Percentiles rank a stretch among this genome's conserved stretches.
These are phyloP conservation scores for Leccinum variicolor DNA, from an alignment of 768 basidiomycete genomes.

Conservation along the genomic window DNA sequence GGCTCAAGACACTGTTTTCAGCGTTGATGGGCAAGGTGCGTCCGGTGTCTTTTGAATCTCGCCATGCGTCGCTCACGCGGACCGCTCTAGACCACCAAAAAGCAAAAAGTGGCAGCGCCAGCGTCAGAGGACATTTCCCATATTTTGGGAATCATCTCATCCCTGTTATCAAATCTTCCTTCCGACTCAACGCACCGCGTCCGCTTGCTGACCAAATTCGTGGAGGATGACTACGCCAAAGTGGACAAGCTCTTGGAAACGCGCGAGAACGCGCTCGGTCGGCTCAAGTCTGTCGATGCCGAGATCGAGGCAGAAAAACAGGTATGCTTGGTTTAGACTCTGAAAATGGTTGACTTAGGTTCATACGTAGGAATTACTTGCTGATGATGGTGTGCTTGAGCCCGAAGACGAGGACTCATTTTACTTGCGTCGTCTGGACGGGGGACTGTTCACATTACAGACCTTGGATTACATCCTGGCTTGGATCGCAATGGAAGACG, in stretches of 20 bases:
- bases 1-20: slow-evolving; percentile 87
- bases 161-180: slow-evolving; percentile 80
- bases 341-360: not conserved
- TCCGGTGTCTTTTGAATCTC: not conserved
- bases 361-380: slow-evolving; percentile 44
- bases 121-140: slow-evolving; percentile 84
- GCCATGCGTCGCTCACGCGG: slow-evolving; percentile 8
- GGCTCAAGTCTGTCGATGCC: slow-evolving; percentile 58
- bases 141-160: slow-evolving; percentile 82
- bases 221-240: slow-evolving; percentile 91
- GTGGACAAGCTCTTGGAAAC: slow-evolving; percentile 90
- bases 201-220: slow-evolving; percentile 89
- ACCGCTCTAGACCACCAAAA: slow-evolving; percentile 48
- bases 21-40: slow-evolving; percentile 92
- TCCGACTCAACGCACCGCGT: slow-evolving; percentile 80
- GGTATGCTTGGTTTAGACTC: slow-evolving; percentile 34
- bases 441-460: slow-evolving; percentile 85
- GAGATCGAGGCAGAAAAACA: slow-evolving; percentile 71
- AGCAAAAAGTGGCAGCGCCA: slow-evolving; percentile 53
- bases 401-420: slow-evolving; percentile 68
- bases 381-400: slow-evolving; percentile 53
- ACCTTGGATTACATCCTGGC: slow-evolving; percentile 91
- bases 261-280: slow-evolving; percentile 61
- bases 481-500: slow-evolving; percentile 97
- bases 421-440: slow-evolving; percentile 86